Base-by-base conservation (phyloP, 371 early-diverging fungal genomes). In the Circinella umbellata region DNA sequence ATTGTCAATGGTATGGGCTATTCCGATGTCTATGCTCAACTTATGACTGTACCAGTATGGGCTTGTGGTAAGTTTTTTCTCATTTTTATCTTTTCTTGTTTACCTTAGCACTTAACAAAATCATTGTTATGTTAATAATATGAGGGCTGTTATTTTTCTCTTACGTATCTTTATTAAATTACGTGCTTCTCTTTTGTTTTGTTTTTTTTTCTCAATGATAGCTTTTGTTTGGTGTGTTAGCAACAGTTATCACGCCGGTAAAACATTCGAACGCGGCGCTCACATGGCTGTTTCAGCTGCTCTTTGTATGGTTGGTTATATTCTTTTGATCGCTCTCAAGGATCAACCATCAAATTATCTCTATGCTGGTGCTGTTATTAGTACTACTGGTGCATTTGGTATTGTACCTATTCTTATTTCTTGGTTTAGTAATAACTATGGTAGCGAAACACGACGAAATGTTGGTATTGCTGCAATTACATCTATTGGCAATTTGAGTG, bases 1-100 rank as follows among this genome's bases (percentile, higher is more conserved):
- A 89, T 93, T 54, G 89, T 93, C 73, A 81, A 81, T 37, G 80
- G 86, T 20, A 83, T 91, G 79, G 92, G 92, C 0, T 91, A 78
- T 75, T 80, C 80, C n/a, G 53, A 81, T 48, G 36, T 87, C 39
- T 69, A 74, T 11, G 83, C 88, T n/a, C 85, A 87, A 46, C 79
- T 82, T 36, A 80, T 89, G 80, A 37, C 67, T 6, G 69, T 69
- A 6, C 72, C 76, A 8, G 66, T 68, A 6, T 71, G 68, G 20
- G 71, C 61, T 34, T 48, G 67, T 51, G 57, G 57, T 69, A 54
- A 8, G 39, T 47, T 47, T 10, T 27, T 4, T 49, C 4, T 42
- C 3, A 6, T 11, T 11, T 11, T 42, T 42, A 9, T 42, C 42
- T 9, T 42, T 42, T 42, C 9, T 42, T 42, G 42, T 42, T 42